phyloP scores from a whole-genome alignment of 345 rosid species.

The Carallia pectinifolia region DNA sequence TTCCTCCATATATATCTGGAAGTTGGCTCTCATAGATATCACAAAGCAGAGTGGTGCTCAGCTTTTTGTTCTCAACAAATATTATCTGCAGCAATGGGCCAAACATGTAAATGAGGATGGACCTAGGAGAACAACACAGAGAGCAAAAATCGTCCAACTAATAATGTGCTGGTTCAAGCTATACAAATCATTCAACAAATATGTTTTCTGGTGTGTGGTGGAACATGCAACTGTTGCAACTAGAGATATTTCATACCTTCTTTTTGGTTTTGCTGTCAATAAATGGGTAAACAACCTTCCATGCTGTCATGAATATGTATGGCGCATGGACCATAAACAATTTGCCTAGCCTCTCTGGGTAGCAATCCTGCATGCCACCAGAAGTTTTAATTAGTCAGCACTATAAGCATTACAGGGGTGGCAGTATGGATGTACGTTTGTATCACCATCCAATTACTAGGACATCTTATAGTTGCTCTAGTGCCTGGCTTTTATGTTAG shows the following conservation, averaged over 20 bases:
- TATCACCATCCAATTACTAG: too few species aligned
- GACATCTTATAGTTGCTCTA: too few species aligned
- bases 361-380: constrained; percentile 80
- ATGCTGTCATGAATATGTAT: constrained; percentile 77
- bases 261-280: constrained; percentile 78
- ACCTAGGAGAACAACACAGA: background rate
- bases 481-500: too few species aligned
- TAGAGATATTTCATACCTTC: constrained; percentile 48
- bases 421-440: background rate
- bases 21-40: constrained; percentile 83
- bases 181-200: background rate
- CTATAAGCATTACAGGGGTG: background rate
- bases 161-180: background rate
- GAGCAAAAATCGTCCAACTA: too few species aligned
- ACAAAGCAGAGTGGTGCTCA: constrained; percentile 52
- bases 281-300: constrained; percentile 80
- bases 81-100: constrained; percentile 50
- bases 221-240: background rate
- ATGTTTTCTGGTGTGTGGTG: too few species aligned
- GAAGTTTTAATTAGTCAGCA: constrained; percentile 1
- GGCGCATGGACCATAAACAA: constrained; percentile 68
- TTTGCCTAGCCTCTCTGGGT: constrained; percentile 86
- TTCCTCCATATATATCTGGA: constrained; percentile 77
- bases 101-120: background rate
- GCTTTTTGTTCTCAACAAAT: constrained; percentile 76